These are phyloP conservation scores for Alternaria sp. DNA, from an alignment of 2,329 filamentous ascomycete species.

Conservation along the genomic window DNA sequence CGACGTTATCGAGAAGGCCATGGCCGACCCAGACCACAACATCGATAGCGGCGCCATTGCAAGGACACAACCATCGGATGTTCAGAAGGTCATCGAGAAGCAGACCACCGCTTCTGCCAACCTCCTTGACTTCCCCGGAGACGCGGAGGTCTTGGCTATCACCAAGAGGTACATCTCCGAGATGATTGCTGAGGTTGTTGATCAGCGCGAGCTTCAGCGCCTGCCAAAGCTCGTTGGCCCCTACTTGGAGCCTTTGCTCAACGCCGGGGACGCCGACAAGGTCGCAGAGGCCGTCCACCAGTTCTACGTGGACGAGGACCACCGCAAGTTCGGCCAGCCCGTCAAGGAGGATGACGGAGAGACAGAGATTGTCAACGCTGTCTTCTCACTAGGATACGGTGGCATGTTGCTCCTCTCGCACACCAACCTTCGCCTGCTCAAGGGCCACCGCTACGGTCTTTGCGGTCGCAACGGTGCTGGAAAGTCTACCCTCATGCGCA, in stretches of 20 bases:
- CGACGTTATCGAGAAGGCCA: constrained; percentile 89
- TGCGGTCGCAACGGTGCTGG: constrained; percentile 96
- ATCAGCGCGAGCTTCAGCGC: constrained; percentile 77
- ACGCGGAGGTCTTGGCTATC: constrained; percentile 66
- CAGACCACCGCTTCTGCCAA: constrained; percentile 75
- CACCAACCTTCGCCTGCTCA: constrained; percentile 91
- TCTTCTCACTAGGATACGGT: constrained; percentile 96
- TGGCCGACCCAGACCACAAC: constrained; percentile 66
- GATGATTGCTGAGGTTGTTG: constrained; percentile 88
- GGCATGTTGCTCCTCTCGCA: constrained; percentile 97
- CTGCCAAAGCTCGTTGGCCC: constrained; percentile 72
- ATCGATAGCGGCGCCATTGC: constrained; percentile 64
- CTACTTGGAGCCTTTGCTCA: constrained; percentile 76
- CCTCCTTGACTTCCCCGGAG: constrained; percentile 66
- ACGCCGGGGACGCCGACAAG: constrained; percentile 65
- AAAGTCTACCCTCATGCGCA: constrained; percentile 99
- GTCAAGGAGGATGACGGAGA: constrained; percentile 90
- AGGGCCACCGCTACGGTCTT: constrained; percentile 96
- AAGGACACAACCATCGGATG: constrained; percentile 73
- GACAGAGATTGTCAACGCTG: constrained; percentile 94
- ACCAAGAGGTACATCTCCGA: constrained; percentile 77
- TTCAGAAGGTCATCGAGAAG: constrained; percentile 74
- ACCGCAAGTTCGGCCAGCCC: constrained; percentile 83
- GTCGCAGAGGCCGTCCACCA: constrained; percentile 77
- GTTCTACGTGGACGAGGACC: constrained; percentile 81